These are phyloP conservation scores for Talaromyces proteolyticus DNA, from an alignment of 495 filamentous ascomycete species.

Conservation along the genomic window DNA sequence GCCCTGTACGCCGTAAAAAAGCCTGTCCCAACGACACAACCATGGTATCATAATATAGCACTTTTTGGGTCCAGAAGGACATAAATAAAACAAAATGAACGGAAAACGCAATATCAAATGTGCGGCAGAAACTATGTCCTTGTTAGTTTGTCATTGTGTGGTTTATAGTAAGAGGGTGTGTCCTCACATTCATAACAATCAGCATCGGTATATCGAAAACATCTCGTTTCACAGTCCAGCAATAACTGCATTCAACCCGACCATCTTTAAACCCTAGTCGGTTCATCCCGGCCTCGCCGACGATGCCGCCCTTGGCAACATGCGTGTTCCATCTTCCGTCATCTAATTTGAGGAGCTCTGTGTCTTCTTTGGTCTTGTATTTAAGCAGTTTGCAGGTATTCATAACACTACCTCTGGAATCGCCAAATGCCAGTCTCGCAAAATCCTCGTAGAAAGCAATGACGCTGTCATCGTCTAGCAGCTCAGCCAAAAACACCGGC, in stretches of 20 bases:
- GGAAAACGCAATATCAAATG: conserved; percentile 26
- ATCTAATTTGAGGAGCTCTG: conserved; percentile 35
- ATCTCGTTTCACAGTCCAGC: conserved; percentile 94
- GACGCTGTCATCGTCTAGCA: conserved; percentile 89
- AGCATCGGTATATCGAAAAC: conserved; percentile 98
- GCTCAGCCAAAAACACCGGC: conserved; percentile 76
- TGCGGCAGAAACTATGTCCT: conserved; percentile 38
- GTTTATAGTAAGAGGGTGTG: not conserved
- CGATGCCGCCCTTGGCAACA: conserved; percentile 51
- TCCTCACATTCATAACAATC: conserved; percentile 92
- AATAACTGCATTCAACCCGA: conserved; percentile 89
- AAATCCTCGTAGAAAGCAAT: conserved; percentile 97
- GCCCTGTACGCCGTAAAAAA: not conserved
- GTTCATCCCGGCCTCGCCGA: conserved; percentile 69
- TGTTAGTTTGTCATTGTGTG: not conserved
- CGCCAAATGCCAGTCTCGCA: conserved; percentile 81
- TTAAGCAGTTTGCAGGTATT: conserved; percentile 83
- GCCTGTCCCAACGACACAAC: not conserved
- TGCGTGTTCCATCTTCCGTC: conserved; percentile 36
- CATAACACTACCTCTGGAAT: conserved; percentile 76
- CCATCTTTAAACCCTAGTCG: conserved; percentile 77
- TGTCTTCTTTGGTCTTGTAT: conserved; percentile 73
- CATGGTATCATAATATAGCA: not conserved
- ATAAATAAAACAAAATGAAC: not conserved
- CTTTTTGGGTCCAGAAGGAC: not conserved